A percentile compares a stretch with the other conserved stretches of the same genome.
phyloP scores from a whole-genome alignment of 371 early-diverging fungal species.

The Lichtheimia corymbifera region DNA sequence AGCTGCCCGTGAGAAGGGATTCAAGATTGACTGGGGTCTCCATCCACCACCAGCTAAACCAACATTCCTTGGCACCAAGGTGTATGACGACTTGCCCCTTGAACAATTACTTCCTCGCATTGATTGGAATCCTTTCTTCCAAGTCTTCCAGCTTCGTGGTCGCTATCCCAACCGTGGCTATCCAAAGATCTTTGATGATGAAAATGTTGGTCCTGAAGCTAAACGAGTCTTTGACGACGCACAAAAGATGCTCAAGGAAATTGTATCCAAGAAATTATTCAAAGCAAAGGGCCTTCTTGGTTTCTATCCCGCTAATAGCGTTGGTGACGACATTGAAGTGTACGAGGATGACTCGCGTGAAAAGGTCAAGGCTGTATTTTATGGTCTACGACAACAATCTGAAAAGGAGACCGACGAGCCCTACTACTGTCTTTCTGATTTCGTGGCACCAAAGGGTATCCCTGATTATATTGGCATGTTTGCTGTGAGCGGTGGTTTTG shows the following conservation, averaged over 20 bases:
- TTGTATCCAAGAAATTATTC: conserved; percentile 71
- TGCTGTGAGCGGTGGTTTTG: conserved; percentile 89
- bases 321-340: conserved; percentile 85
- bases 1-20: conserved; percentile 64
- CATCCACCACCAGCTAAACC: conserved; percentile 72
- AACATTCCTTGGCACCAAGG: conserved; percentile 75
- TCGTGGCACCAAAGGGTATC: conserved; percentile 82
- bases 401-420: conserved; percentile 77
- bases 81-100: conserved; percentile 77
- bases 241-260: conserved; percentile 71
- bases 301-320: conserved; percentile 87
- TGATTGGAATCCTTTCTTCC: conserved; percentile 97
- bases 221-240: conserved; percentile 88
- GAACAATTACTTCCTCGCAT: conserved; percentile 72
- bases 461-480: conserved; percentile 88
- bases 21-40: conserved; percentile 69
- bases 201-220: conserved; percentile 89
- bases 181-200: conserved; percentile 94
- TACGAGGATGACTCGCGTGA: conserved; percentile 72
- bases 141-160: conserved; percentile 93
- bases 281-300: conserved; percentile 78
- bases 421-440: conserved; percentile 88
- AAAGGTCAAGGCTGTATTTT: conserved; percentile 68
- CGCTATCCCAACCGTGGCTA: conserved; percentile 94
- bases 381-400: conserved; percentile 76